Evolutionary conservation across 2,329 filamentous ascomycete genomes (phyloP), one percentile per base, ranked within the genome.

Genomic region (Mycosphaerella arachidis): DNA sequence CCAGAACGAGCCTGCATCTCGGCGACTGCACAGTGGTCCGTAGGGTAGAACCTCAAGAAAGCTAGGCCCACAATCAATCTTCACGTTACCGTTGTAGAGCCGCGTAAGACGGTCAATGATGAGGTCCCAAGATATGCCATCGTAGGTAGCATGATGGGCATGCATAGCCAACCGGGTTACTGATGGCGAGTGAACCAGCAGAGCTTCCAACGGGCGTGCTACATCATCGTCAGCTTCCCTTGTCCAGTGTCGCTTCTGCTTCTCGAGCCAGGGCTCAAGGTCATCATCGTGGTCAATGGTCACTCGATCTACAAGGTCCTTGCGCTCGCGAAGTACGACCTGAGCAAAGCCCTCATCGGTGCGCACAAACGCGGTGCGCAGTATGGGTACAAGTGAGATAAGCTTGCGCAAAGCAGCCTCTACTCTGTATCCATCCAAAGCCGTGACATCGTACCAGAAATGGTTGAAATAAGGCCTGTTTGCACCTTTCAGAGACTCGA

Each of bases 101-200:
- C 76, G 68, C 30, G 77, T 74, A 2, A 95, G 78, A 20, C 80
- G 75, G 3, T 82, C 71, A 20, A 96, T 79, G 43, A 96, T 80
- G 27, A 91, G 72, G 1, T 82, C 80, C 43, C 96, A 82, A 62
- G 91, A 93, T 64, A 84, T 88, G 1, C 91, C 92, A 73, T 97
- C 92, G 67, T 97, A 97, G 0, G 96, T 73, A 0, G 84, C 91
- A 71, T 97, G 92, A 74, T 96, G 96, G 0, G 95, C 86, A 50
- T 88, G 82, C 2, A 96, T 68, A 2, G 80, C 74, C 33, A 96
- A 74, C 0, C 79, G 63, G 6, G 68, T 69, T 13, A 63, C 64
- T 1, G 63, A 57, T 5, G 71, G 63, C 9, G 70, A 69, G 29
- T 65, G 67, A 6, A 84, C 61, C 0, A 81, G 57, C 1, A 82